A percentile compares a stretch with the other conserved stretches of the same genome.
These are phyloP conservation scores for Plasmodium relictum DNA, from an alignment of 169 alveolate genomes.

Conservation along the genomic window DNA sequence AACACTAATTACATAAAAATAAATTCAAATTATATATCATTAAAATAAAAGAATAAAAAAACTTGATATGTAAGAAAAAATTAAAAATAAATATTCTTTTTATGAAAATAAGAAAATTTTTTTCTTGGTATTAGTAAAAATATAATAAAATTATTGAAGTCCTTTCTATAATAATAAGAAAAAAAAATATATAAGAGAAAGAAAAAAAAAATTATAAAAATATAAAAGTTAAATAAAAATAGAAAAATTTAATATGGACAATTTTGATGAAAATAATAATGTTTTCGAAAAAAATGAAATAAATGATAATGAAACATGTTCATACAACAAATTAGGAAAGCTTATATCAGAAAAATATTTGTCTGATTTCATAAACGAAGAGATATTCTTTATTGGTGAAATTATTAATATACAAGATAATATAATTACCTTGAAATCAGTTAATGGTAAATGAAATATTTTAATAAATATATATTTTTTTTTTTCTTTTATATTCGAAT, in stretches of 20 bases:
- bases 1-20: too few species aligned
- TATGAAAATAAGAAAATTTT: too few species aligned
- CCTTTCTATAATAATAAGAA: neutral
- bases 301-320: neutral
- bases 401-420: constrained; percentile 25
- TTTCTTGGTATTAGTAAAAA: too few species aligned
- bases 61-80: too few species aligned
- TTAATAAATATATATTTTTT: neutral
- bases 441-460: constrained; percentile 41
- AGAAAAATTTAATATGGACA: neutral
- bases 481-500: neutral
- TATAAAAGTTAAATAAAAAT: constrained; percentile 11
- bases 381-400: constrained; percentile 68
- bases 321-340: constrained; percentile 30
- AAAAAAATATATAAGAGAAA: neutral
- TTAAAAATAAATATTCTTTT: too few species aligned
- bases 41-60: too few species aligned
- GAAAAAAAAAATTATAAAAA: neutral
- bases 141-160: neutral
- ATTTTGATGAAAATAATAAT: neutral
- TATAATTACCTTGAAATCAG: constrained; percentile 33
- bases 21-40: too few species aligned
- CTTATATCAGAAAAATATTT: constrained; percentile 63
- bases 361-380: constrained; percentile 50
- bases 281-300: neutral